A percentile compares a stretch with the other conserved stretches of the same genome.
Evolutionary conservation across 1,284 basidiomycete species (phyloP).

Genomic region (Vanrija sp.): DNA sequence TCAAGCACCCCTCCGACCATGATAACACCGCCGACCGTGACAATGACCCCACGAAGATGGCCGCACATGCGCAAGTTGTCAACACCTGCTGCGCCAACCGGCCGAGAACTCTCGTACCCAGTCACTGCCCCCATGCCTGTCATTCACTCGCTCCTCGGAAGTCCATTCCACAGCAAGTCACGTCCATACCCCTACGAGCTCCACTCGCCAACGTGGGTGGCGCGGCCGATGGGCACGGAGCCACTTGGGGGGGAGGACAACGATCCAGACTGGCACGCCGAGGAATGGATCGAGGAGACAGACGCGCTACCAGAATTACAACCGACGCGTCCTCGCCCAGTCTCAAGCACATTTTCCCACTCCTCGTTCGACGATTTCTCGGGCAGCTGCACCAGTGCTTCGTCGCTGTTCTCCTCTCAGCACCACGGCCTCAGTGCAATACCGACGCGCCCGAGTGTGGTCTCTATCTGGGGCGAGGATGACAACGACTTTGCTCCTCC

Average conservation of each 20-base stretch:
- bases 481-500: neutral
- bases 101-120: slow-evolving; percentile 18
- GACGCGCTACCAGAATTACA: slow-evolving; percentile 3
- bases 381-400: slow-evolving; percentile 35
- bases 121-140: slow-evolving; percentile 35
- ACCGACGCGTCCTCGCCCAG: neutral
- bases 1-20: slow-evolving; percentile 11
- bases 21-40: slow-evolving; percentile 3
- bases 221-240: neutral
- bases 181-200: slow-evolving; percentile 10
- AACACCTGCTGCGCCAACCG: slow-evolving; percentile 10
- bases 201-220: neutral
- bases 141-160: slow-evolving; percentile 35
- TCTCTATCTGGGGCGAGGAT: slow-evolving; percentile 30
- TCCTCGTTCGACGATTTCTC: slow-evolving; percentile 33
- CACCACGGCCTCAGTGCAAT: slow-evolving; percentile 24
- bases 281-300: slow-evolving; percentile 4
- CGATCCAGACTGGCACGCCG: neutral
- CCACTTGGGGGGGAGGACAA: neutral
- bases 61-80: slow-evolving; percentile 2
- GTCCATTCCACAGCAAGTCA: slow-evolving; percentile 33
- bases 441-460: slow-evolving; percentile 17
- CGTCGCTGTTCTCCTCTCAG: slow-evolving; percentile 30
- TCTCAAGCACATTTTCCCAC: neutral
- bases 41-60: slow-evolving; percentile 10